phyloP scores from a whole-genome alignment of 495 filamentous ascomycete genomes.

The Aspergillus mulundensis region DNA sequence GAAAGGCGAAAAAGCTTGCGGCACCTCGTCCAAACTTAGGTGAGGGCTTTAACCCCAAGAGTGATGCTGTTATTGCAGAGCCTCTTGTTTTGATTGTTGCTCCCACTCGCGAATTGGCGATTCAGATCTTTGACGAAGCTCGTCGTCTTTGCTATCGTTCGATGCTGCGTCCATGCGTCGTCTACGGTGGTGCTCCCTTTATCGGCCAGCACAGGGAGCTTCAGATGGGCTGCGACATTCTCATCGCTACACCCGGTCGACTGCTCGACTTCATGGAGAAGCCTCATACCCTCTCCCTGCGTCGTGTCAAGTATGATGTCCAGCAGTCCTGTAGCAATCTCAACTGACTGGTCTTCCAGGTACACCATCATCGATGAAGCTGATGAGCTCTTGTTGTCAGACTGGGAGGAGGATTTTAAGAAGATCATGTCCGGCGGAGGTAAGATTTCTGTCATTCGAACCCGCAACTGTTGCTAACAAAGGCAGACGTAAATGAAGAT shows the following conservation, averaged over 20 bases:
- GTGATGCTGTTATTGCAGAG: conserved; percentile 60
- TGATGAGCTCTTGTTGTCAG: conserved; percentile 76
- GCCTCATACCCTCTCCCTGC: conserved; percentile 61
- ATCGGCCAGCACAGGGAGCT: conserved; percentile 66
- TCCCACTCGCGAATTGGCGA: conserved; percentile 83
- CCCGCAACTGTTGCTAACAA: conserved; percentile 12
- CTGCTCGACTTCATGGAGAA: conserved; percentile 76
- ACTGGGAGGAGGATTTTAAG: conserved; percentile 69
- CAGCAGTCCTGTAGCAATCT: conserved; percentile 2
- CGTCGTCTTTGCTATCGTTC: conserved; percentile 88
- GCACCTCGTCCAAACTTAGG: conserved; percentile 65
- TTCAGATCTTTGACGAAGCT: conserved; percentile 91
- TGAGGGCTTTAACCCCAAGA: conserved; percentile 37
- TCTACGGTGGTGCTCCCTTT: conserved; percentile 78
- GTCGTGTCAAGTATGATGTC: conserved; percentile 62
- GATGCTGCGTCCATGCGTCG: conserved; percentile 88
- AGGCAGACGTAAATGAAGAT: conserved; percentile 65
- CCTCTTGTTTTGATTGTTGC: conserved; percentile 82
- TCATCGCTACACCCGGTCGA: conserved; percentile 85
- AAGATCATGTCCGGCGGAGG: conserved; percentile 74
- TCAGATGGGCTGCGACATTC: conserved; percentile 77
- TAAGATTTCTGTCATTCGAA: conserved; percentile 33
- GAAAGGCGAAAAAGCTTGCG: conserved; percentile 80
- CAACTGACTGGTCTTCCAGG: conserved; percentile 28
- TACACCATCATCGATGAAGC: conserved; percentile 92